A percentile compares a stretch with the other conserved stretches of the same genome.
Evolutionary conservation across 2,329 filamentous ascomycete species (phyloP).

Genomic region (Metarhizium brunneum): DNA sequence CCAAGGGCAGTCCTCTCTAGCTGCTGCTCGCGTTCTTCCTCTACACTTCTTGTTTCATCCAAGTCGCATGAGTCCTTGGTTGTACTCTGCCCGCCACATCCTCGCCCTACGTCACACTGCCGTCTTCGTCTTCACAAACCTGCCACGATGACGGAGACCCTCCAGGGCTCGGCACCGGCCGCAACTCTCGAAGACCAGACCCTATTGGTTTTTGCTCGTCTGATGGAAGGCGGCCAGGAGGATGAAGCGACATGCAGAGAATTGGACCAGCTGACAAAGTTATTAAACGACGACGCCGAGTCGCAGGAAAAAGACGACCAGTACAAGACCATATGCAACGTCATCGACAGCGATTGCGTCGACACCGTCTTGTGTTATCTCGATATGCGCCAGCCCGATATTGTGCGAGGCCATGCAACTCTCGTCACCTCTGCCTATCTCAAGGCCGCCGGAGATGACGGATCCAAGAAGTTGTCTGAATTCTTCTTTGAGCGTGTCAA

Average conservation of each 20-base stretch:
- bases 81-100: not conserved
- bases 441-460: constrained; percentile 63
- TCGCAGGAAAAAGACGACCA: constrained; percentile 32
- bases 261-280: constrained; percentile 48
- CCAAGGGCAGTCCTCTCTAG: not conserved
- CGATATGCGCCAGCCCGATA: constrained; percentile 68
- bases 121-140: not conserved
- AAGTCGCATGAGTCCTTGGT: not conserved
- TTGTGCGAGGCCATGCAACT: constrained; percentile 72
- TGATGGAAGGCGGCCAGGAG: constrained; percentile 87
- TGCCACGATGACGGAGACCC: constrained; percentile 23
- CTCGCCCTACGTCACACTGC: not conserved
- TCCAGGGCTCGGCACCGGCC: constrained; percentile 19
- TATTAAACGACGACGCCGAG: constrained; percentile 46
- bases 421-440: constrained; percentile 77
- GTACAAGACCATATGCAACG: constrained; percentile 41
- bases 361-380: constrained; percentile 81
- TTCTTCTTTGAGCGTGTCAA: constrained; percentile 67
- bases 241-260: constrained; percentile 59
- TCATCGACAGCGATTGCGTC: constrained; percentile 66
- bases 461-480: constrained; percentile 57
- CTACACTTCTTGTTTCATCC: not conserved
- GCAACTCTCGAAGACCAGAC: constrained; percentile 51
- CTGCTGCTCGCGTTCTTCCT: not conserved
- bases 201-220: constrained; percentile 70